Percentiles rank a stretch among this genome's conserved stretches.
Evolutionary conservation across 345 rosid genomes (phyloP).

Genomic region (Boechera retrofracta): DNA sequence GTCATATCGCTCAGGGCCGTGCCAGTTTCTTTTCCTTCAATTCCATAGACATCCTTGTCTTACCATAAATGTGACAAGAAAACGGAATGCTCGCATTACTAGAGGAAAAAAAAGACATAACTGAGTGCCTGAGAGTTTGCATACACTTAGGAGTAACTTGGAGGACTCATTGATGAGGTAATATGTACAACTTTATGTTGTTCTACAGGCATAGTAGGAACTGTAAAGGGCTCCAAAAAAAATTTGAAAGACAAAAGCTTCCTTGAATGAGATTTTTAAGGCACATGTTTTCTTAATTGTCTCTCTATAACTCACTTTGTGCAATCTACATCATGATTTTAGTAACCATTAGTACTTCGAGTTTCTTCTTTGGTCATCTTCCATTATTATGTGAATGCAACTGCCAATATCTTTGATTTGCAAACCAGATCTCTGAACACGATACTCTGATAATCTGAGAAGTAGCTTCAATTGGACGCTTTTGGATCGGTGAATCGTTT

Average conservation of each 20-base stretch:
- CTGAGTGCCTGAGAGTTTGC: too few species aligned
- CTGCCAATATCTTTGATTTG: not conserved
- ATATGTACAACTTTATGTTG: not conserved
- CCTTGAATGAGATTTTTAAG: not conserved
- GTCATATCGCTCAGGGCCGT: conserved; percentile 65
- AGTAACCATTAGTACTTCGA: not conserved
- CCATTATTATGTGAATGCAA: not conserved
- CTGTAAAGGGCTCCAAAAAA: not conserved
- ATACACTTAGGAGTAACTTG: not conserved
- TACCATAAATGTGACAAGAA: conserved; percentile 47
- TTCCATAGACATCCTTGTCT: conserved; percentile 50
- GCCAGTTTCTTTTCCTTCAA: conserved; percentile 68
- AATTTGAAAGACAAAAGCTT: not conserved
- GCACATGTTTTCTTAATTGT: not conserved
- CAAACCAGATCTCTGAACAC: not conserved
- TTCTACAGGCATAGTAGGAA: not conserved
- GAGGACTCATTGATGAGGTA: not conserved
- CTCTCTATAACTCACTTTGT: not conserved
- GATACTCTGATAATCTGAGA: not conserved
- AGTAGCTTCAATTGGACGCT: not conserved
- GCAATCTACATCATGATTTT: not conserved
- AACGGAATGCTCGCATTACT: not conserved
- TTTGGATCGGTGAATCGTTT: not conserved
- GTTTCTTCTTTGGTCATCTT: not conserved
- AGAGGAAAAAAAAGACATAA: too few species aligned